Evolutionary conservation across 148 eudicot species (phyloP).

Genomic region (Polygonum aviculare): DNA sequence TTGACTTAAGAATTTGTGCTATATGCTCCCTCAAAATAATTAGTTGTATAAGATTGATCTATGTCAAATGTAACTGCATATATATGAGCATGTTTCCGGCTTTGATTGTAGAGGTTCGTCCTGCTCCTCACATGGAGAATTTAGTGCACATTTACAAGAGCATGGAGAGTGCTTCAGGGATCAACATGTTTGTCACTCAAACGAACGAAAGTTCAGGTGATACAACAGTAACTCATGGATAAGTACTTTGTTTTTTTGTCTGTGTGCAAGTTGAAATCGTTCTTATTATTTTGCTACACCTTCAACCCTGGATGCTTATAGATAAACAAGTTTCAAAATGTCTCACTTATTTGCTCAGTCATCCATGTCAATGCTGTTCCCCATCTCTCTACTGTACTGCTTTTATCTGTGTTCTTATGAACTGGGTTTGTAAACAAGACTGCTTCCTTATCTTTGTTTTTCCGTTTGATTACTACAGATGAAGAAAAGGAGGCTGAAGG

Average conservation of each 20-base stretch:
- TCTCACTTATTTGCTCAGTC: not conserved
- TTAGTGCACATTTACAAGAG: conserved; percentile 77
- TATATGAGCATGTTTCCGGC: not conserved
- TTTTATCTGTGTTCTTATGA: not conserved
- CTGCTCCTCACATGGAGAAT: conserved; percentile 96
- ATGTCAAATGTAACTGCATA: not conserved
- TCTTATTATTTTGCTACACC: not conserved
- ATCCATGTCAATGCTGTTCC: not conserved
- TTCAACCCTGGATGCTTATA: not conserved
- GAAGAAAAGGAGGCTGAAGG: conserved; percentile 25
- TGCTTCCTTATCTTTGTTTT: not conserved
- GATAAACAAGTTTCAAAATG: not conserved
- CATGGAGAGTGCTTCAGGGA: conserved; percentile 77
- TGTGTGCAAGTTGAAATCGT: not conserved
- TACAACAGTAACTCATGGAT: not conserved
- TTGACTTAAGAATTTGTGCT: not conserved
- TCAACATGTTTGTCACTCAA: conserved; percentile 55
- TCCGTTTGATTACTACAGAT: conserved; percentile 18
- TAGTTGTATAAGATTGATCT: not conserved
- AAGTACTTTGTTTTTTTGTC: not conserved
- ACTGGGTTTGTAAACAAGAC: not conserved
- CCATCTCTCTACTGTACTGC: not conserved
- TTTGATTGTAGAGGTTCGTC: conserved; percentile 62
- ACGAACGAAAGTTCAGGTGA: conserved; percentile 38
- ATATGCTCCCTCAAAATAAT: not conserved